Conservation (phyloP, 768 basidiomycete species). For the Pisolithus albus region DNA sequence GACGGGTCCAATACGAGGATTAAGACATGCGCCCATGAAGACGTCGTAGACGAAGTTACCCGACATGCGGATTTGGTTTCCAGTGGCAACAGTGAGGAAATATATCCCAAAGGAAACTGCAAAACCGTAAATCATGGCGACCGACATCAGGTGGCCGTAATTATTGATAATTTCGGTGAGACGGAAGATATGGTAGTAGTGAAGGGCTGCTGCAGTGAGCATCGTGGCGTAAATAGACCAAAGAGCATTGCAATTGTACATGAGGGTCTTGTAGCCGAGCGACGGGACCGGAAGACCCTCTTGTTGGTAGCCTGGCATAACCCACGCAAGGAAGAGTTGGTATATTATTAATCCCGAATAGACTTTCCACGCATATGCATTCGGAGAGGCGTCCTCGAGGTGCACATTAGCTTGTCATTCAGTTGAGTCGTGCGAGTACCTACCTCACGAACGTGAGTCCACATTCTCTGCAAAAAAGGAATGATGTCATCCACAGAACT, state of each 20-base stretch:
- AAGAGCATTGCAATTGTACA: constrained; percentile 96
- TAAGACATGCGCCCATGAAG: constrained; percentile 93
- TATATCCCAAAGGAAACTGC: constrained; percentile 76
- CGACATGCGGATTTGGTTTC: constrained; percentile 87
- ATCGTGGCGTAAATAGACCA: constrained; percentile 79
- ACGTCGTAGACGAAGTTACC: constrained; percentile 91
- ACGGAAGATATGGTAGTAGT: constrained; percentile 77
- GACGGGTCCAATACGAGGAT: constrained; percentile 85
- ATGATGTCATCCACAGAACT: constrained; percentile 58
- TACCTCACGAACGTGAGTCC: constrained; percentile 77
- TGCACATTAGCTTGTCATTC: not conserved
- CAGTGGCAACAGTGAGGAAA: constrained; percentile 66
- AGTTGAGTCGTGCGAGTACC: constrained; percentile 15
- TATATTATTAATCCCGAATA: constrained; percentile 84
- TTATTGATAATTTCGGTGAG: constrained; percentile 94
- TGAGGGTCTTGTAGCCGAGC: constrained; percentile 83
- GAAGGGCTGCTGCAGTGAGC: constrained; percentile 64
- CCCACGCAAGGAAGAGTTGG: constrained; percentile 84
- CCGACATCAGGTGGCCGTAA: constrained; percentile 93
- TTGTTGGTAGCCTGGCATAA: constrained; percentile 89
- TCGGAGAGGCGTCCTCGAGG: constrained; percentile 83
- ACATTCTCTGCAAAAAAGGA: constrained; percentile 79
- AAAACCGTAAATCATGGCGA: constrained; percentile 90
- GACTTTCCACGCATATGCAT: constrained; percentile 79
- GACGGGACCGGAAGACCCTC: constrained; percentile 96